Evolutionary conservation across 495 filamentous ascomycete genomes (phyloP), one percentile per base, ranked within the genome.

Genomic region (Neurospora sp.): DNA sequence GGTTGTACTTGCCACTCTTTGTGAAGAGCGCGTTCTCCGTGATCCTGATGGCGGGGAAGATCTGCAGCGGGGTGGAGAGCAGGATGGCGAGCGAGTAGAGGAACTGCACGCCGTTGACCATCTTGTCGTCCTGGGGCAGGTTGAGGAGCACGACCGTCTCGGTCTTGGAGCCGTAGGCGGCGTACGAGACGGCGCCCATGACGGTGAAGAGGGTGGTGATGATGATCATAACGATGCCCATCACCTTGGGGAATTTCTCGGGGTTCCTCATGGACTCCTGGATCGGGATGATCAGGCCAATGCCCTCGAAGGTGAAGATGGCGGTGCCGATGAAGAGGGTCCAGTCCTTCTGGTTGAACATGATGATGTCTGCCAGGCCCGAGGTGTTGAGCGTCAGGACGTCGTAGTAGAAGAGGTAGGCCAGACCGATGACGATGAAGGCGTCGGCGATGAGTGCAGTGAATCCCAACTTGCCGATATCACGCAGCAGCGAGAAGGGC

Each of bases 231-330:
- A 98, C 93, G 71, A 86, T 87, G 40, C 88, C 93, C 70, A 99
- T 88, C 41, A 99, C 93, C 71, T 85, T 87, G 31, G 94, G 93
- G 78, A 99, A 98, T 77, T 96, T 93, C 70, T 89, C 85, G 1
- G 93, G 96, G 68, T 92, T 84, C 78, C 89, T 91, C 96, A 99
- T 99, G 3, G 94, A 96, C 78, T 96, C 93, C 82, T 99, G 96
- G 72, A 99, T 98, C 3, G 96, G 96, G 72, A 99, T 97, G 82
- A 99, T 97, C n/a, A 99, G 87, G 22, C 96, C 96, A 75, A 99
- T 94, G 22, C 96, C 96, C 78, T 99, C 96, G 75, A 97, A 99
- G 6, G 96, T 99, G 84, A 99, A 99, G 75, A 99, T 98, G 22
- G 96, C 96, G 8, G 96, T 98, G 75, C 96, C 96, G 77, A 99